Evolutionary conservation across 2,329 filamentous ascomycete genomes (phyloP).

Genomic region (Hymenotorrendiella dingleyae): DNA sequence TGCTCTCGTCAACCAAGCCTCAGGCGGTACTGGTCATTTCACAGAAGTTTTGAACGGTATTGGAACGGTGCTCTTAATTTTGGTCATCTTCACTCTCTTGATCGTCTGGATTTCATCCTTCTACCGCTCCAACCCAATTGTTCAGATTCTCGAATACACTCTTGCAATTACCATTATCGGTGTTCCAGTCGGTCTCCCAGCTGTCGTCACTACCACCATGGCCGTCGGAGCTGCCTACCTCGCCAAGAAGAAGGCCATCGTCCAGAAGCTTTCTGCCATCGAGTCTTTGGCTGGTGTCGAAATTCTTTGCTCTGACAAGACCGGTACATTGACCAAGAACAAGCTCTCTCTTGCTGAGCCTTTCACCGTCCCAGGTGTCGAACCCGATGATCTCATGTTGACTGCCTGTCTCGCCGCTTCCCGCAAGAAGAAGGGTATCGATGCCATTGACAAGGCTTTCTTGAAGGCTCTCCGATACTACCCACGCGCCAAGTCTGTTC

Average conservation of each 20-base stretch:
- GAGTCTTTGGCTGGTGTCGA: constrained; percentile 89
- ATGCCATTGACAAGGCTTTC: constrained; percentile 93
- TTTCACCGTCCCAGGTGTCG: constrained; percentile 75
- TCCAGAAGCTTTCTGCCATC: constrained; percentile 87
- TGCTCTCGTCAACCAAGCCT: constrained; percentile 74
- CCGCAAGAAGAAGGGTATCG: constrained; percentile 93
- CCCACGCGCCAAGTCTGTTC: constrained; percentile 71
- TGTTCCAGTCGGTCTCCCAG: constrained; percentile 88
- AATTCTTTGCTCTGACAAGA: constrained; percentile 93
- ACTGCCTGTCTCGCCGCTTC: constrained; percentile 86
- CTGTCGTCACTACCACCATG: constrained; percentile 92
- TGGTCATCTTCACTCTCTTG: constrained; percentile 75
- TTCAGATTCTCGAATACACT: constrained; percentile 75
- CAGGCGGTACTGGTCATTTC: constrained; percentile 74
- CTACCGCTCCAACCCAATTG: constrained; percentile 79
- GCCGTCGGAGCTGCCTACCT: constrained; percentile 88
- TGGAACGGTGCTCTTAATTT: constrained; percentile 70
- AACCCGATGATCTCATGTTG: constrained; percentile 83
- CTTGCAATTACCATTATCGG: constrained; percentile 86
- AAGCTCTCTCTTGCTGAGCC: constrained; percentile 84
- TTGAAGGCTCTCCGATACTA: constrained; percentile 79
- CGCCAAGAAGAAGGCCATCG: constrained; percentile 87
- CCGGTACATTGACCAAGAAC: constrained; percentile 89
- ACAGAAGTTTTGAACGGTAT: constrained; percentile 87
- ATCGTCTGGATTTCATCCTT: constrained; percentile 83